A percentile compares a stretch with the other conserved stretches of the same genome.
Conservation (phyloP, 345 rosid species). For the Euphorbia peplus region DNA sequence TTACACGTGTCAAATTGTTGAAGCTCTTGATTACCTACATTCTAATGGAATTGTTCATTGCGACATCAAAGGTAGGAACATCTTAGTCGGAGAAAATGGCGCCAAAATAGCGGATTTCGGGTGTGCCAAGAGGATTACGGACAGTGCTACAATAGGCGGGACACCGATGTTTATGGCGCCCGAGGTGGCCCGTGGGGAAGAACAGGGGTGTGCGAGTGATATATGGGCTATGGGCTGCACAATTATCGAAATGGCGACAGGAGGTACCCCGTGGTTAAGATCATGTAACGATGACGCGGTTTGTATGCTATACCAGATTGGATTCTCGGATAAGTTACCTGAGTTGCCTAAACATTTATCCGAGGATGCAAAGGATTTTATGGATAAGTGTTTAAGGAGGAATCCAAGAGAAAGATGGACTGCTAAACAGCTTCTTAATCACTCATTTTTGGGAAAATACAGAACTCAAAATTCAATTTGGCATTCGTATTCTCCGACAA, state of each 20-base stretch:
- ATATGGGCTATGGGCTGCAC: constrained; percentile 82
- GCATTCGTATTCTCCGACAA: constrained; percentile 62
- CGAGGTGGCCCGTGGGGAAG: constrained; percentile 80
- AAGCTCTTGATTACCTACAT: constrained; percentile 62
- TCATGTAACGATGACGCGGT: constrained; percentile 21
- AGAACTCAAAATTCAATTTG: constrained; percentile 15
- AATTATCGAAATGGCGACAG: constrained; percentile 73
- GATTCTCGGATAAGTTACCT: constrained; percentile 33
- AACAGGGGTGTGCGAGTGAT: constrained; percentile 58
- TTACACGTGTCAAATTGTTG: constrained; percentile 53
- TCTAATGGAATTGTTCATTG: constrained; percentile 58
- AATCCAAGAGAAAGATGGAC: constrained; percentile 43
- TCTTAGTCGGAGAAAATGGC: constrained; percentile 44
- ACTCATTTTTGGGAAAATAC: constrained; percentile 34
- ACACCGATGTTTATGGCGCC: constrained; percentile 82
- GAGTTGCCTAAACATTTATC: constrained; percentile 33
- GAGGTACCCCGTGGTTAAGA: constrained; percentile 35
- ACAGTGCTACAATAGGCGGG: constrained; percentile 41
- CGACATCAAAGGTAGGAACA: constrained; percentile 68
- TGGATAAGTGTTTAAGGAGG: constrained; percentile 41
- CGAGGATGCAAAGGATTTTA: constrained; percentile 37
- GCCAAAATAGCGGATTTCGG: constrained; percentile 75
- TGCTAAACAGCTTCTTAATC: constrained; percentile 33
- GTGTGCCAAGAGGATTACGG: constrained; percentile 47
- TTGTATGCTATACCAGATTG: constrained; percentile 32